A percentile compares a stretch with the other conserved stretches of the same genome.
These are phyloP conservation scores for Heterobasidion irregulare DNA, from an alignment of 1,284 basidiomycete species.

Conservation along the genomic window DNA sequence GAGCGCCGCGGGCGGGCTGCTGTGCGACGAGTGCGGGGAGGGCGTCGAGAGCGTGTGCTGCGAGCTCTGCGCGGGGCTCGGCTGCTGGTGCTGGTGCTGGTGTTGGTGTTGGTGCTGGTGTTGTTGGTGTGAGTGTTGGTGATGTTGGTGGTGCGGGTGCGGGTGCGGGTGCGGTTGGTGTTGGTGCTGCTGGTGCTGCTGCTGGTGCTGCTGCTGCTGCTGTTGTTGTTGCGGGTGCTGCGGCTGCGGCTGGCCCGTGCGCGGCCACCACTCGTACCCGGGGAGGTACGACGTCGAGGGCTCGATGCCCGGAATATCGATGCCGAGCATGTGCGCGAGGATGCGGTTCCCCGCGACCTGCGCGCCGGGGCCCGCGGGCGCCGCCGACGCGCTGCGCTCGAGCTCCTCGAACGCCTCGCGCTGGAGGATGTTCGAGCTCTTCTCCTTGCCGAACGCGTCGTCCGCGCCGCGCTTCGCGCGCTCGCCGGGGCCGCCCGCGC, in stretches of 20 bases:
- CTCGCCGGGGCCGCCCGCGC: neutral
- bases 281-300: conserved; percentile 57
- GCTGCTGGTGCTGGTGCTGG: neutral
- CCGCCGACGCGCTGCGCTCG: conserved; percentile 9
- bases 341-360: conserved; percentile 41
- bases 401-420: conserved; percentile 31
- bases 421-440: conserved; percentile 2
- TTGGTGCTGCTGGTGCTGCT: neutral
- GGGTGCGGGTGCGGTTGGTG: neutral
- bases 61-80: neutral
- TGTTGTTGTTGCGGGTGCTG: neutral
- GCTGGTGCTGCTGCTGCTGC: neutral
- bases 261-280: conserved; percentile 73
- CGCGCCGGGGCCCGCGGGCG: conserved; percentile 32
- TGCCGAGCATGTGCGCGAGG: conserved; percentile 65
- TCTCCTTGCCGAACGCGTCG: conserved; percentile 46
- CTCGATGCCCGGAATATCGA: conserved; percentile 51
- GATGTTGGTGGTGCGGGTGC: too few relatives aligned
- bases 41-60: conserved; percentile 13
- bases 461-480: conserved; percentile 53
- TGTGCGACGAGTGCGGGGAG: conserved; percentile 12
- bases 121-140: too few relatives aligned
- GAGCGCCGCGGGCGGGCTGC: conserved; percentile 11
- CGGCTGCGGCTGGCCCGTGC: conserved; percentile 15
- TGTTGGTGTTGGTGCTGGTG: neutral